These are phyloP conservation scores for Cryptococcus sp. DNA, from an alignment of 1,284 basidiomycete genomes.

Conservation along the genomic window DNA sequence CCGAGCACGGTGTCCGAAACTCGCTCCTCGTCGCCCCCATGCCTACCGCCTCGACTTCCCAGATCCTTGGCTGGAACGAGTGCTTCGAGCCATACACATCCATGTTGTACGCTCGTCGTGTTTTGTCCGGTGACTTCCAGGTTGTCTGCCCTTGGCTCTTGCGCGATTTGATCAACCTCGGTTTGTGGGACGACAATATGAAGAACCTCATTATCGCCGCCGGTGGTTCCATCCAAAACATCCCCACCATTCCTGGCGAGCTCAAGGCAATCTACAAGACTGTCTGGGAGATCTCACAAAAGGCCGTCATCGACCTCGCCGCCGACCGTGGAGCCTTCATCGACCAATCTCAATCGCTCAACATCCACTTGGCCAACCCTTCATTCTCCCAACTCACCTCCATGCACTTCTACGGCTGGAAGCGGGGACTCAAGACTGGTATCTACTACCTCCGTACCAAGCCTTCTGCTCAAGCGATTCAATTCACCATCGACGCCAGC, in stretches of 20 bases:
- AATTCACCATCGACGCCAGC: slow-evolving; percentile 92
- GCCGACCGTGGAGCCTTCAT: slow-evolving; percentile 99
- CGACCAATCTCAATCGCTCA: slow-evolving; percentile 80
- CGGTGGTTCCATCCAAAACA: slow-evolving; percentile 92
- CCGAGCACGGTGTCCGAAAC: slow-evolving; percentile 84
- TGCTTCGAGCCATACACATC: slow-evolving; percentile 66
- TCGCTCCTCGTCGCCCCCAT: slow-evolving; percentile 95
- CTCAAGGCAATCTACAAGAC: slow-evolving; percentile 71
- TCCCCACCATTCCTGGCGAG: slow-evolving; percentile 79
- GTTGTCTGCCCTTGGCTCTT: slow-evolving; percentile 96
- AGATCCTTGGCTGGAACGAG: slow-evolving; percentile 98
- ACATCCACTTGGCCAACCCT: slow-evolving; percentile 90
- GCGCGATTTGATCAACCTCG: slow-evolving; percentile 91
- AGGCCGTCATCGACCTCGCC: slow-evolving; percentile 95
- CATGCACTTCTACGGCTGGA: slow-evolving; percentile 99
- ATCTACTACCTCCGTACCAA: slow-evolving; percentile 93
- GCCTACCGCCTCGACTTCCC: slow-evolving; percentile 98
- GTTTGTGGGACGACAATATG: slow-evolving; percentile 98
- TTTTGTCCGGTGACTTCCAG: slow-evolving; percentile 99
- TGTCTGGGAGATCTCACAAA: slow-evolving; percentile 96
- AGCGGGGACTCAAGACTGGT: slow-evolving; percentile 98
- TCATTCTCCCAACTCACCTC: slow-evolving; percentile 92
- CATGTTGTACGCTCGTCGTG: slow-evolving; percentile 98
- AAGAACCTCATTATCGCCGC: slow-evolving; percentile 99
- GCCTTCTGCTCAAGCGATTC: slow-evolving; percentile 92